Conservation (phyloP, 441 rosid genomes). For the Rhodomyrtus psidioides region DNA sequence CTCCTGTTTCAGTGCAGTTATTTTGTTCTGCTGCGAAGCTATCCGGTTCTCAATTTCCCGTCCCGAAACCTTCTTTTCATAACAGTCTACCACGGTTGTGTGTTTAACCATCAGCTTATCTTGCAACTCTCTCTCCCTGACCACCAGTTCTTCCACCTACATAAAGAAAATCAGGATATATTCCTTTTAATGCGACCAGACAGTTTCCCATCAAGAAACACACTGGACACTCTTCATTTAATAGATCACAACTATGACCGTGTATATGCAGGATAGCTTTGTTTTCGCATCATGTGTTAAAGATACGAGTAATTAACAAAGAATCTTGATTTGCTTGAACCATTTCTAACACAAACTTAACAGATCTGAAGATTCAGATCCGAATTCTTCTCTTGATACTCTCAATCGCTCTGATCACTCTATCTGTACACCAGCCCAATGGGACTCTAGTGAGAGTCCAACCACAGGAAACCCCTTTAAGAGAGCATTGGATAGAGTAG, state of each 20-base stretch:
- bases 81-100: constrained; percentile 61
- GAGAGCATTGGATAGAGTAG: too few species aligned
- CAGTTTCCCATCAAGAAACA: neutral
- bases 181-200: neutral
- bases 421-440: neutral
- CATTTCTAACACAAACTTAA: neutral
- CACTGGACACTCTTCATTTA: neutral
- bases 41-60: constrained; percentile 73
- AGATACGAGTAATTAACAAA: neutral
- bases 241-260: neutral
- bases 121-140: constrained; percentile 79
- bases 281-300: neutral
- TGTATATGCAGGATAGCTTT: neutral
- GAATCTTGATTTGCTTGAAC: neutral
- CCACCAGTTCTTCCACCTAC: constrained; percentile 77
- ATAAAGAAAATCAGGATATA: neutral
- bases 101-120: constrained; percentile 79
- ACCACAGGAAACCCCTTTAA: neutral
- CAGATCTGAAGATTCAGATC: neutral
- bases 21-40: constrained; percentile 61
- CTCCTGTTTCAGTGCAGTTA: constrained; percentile 63
- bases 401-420: neutral
- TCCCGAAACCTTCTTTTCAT: constrained; percentile 58
- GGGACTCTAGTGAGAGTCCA: neutral
- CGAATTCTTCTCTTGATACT: neutral